Percentiles rank a stretch among this genome's conserved stretches.
These are phyloP conservation scores for Ganoderma lucidum DNA, from an alignment of 1,284 basidiomycete genomes.

Conservation along the genomic window DNA sequence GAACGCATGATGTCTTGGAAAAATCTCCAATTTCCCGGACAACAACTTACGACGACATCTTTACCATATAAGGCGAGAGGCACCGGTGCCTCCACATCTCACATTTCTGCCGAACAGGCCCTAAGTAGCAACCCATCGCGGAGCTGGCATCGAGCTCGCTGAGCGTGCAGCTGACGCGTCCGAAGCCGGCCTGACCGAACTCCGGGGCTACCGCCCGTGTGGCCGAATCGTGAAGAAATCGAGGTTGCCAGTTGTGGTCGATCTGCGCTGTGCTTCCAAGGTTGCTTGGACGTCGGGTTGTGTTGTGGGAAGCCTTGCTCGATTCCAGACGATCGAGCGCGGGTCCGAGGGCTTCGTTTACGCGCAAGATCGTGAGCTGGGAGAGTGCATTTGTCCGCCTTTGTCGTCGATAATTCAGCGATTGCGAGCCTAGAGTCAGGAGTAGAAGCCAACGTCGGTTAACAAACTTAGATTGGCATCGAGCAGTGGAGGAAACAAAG, in stretches of 20 bases:
- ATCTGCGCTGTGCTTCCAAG: slow-evolving; percentile 4
- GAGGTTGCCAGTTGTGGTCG: slow-evolving; percentile 4
- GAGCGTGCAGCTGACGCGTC: not conserved
- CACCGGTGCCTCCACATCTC: no score
- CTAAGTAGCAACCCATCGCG: not conserved
- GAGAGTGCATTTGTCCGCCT: not conserved
- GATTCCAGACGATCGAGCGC: not conserved
- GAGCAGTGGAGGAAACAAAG: not conserved
- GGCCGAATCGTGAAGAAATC: not conserved
- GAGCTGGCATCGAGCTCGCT: not conserved
- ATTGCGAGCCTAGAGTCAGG: not conserved
- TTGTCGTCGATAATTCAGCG: not conserved
- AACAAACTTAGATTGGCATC: not conserved
- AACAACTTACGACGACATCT: no score
- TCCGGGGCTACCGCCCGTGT: not conserved
- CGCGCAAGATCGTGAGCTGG: not conserved
- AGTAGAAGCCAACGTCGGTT: not conserved
- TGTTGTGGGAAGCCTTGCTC: not conserved
- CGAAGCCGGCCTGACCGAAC: not conserved
- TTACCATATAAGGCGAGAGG: no score
- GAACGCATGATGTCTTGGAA: no score
- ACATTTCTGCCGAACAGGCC: no score
- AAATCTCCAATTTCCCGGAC: no score
- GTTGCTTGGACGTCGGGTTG: not conserved
- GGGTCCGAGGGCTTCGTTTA: not conserved